phyloP scores from a whole-genome alignment of 495 filamentous ascomycete genomes.

The Trichoderma asperelloides region DNA sequence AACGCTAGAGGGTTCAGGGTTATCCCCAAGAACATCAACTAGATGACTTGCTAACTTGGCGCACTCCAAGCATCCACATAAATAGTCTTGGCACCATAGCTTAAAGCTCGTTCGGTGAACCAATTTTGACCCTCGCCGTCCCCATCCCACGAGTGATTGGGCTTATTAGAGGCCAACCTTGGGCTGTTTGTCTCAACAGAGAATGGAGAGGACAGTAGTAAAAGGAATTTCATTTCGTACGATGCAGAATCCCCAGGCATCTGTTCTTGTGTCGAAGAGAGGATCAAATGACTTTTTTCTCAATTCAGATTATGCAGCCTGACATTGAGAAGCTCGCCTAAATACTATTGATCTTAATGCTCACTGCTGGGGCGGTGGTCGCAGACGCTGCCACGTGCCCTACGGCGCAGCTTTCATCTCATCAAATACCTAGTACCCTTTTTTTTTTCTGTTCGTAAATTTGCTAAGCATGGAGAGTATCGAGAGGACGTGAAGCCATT shows the following conservation, averaged over 20 bases:
- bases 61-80: conserved; percentile 46
- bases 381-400: no score
- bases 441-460: neutral
- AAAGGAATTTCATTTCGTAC: conserved; percentile 41
- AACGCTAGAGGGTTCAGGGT: neutral
- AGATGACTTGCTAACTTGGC: conserved; percentile 24
- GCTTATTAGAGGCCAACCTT: conserved; percentile 22
- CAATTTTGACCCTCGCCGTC: conserved; percentile 37
- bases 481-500: no score
- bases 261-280: conserved; percentile 34
- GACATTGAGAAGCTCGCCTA: conserved; percentile 28
- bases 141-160: conserved; percentile 33
- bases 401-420: no score
- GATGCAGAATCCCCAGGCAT: conserved; percentile 44
- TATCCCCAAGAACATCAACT: neutral
- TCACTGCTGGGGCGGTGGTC: no score
- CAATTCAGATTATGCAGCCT: conserved; percentile 17
- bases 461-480: neutral
- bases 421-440: no score
- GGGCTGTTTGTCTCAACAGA: conserved; percentile 30
- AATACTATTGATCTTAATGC: conserved; percentile 17
- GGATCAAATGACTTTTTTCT: conserved; percentile 29
- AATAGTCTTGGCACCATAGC: conserved; percentile 29
- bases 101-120: conserved; percentile 35
- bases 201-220: conserved; percentile 24